Percentiles rank a stretch among this genome's conserved stretches.
These are phyloP conservation scores for Syzygium oleosum DNA, from an alignment of 345 rosid genomes.

Conservation along the genomic window DNA sequence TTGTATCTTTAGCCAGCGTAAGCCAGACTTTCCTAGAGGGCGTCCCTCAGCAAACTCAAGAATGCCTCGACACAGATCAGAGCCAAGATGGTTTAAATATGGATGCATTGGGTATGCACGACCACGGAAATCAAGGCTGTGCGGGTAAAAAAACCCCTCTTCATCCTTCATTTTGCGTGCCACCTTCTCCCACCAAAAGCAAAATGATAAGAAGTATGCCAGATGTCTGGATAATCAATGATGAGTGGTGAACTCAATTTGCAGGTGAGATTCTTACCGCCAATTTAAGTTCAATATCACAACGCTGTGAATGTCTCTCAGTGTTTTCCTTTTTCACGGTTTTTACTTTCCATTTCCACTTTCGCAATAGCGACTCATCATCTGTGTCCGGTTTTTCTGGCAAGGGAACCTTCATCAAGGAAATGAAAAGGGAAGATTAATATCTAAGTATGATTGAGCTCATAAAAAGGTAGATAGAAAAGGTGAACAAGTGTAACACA, in stretches of 20 bases:
- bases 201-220: background rate
- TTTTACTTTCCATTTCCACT: conserved; percentile 89
- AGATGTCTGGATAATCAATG: background rate
- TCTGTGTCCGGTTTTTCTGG: conserved; percentile 74
- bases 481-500: conserved; percentile 19
- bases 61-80: conserved; percentile 94
- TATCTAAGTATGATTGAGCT: background rate
- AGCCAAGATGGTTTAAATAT: conserved; percentile 94
- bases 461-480: background rate
- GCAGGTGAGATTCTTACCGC: conserved; percentile 50
- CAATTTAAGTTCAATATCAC: conserved; percentile 89
- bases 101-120: conserved; percentile 99
- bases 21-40: conserved; percentile 78
- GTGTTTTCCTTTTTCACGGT: conserved; percentile 53
- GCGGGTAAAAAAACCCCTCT: conserved; percentile 92
- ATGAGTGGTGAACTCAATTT: background rate
- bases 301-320: conserved; percentile 94
- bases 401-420: conserved; percentile 36
- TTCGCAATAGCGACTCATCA: conserved; percentile 48
- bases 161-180: conserved; percentile 93
- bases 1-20: conserved; percentile 94
- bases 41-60: conserved; percentile 94
- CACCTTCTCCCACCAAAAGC: conserved; percentile 44
- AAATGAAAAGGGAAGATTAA: background rate
- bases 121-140: conserved; percentile 95